Evolutionary conservation across 2,329 filamentous ascomycete genomes (phyloP), one percentile per base, ranked within the genome.

Genomic region (Mycosphaerelloides madeirae): DNA sequence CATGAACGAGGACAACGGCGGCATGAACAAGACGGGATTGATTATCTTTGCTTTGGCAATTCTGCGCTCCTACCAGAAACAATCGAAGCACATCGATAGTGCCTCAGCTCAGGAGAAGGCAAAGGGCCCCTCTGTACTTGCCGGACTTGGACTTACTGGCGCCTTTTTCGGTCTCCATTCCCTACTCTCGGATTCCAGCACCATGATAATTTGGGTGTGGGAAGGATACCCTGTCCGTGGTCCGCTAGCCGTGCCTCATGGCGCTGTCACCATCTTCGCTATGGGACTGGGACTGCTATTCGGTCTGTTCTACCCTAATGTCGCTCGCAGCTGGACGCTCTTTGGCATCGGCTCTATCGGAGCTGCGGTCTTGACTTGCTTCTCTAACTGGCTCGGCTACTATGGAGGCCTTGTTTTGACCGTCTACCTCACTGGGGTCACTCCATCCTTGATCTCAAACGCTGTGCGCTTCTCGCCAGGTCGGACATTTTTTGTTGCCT

Each of bases 171-270:
- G 79, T 4, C 76, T 97, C 61, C 93, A 97, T 64, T 96, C 90
- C 1, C 74, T 98, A 8, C 77, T 98, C 9, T 96, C 93, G 0
- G 93, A 98, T 64, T 95, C 90, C 0, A 97, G 93, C 71, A 98
- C 93, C 42, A 97, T 98, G 89, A 96, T 97, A 46, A 77, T 90
- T 13, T 98, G 93, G 93, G 88, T 88, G 2, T 98, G 93, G 93
- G 89, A 96, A 57, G 93, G 93, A 6, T 98, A 86, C 59, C 93
- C 93, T 12, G 80, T 97, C 31, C 81, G 85, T 38, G 93, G 93
- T 6, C 93, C 93, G 2, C 80, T 93, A 38, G 81, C 89, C 49
- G 88, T 84, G 37, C 88, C 89, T n/a, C 89, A 97, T 60, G 93
- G 90, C 42, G 88, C 87, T 58, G 80, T 84, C 64, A 96, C 89